Conservation (phyloP, 805 yeast genomes). For the Cyberlindnera euphorbiae region DNA sequence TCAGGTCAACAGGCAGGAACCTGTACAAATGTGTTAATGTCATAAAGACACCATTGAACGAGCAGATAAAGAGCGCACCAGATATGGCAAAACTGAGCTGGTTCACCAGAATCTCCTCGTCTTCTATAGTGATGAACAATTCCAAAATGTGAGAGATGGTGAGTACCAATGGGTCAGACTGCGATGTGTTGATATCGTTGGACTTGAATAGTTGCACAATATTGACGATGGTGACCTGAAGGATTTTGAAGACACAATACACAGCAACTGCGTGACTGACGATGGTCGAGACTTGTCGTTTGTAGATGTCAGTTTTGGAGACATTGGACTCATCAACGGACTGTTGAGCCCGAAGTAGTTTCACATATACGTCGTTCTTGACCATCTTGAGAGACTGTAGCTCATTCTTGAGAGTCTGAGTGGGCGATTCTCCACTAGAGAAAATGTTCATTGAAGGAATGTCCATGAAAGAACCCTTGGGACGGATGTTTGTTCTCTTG, state of each 20-base stretch:
- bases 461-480: constrained; percentile 23
- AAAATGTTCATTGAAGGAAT: constrained; percentile 11
- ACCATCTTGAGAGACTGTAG: constrained; percentile 19
- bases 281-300: constrained; percentile 1
- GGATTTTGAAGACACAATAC: constrained; percentile 34
- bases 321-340: not conserved
- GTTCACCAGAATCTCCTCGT: constrained; percentile 32
- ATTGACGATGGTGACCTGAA: constrained; percentile 27
- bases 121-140: constrained; percentile 29
- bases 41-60: constrained; percentile 58
- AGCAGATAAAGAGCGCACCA: constrained; percentile 53
- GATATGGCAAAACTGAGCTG: constrained; percentile 47
- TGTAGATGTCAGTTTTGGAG: not conserved
- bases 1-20: constrained; percentile 33
- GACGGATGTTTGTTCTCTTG: constrained; percentile 18
- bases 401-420: constrained; percentile 11
- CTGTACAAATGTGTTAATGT: constrained; percentile 52
- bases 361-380: constrained; percentile 22
- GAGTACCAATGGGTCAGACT: constrained; percentile 35
- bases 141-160: constrained; percentile 32
- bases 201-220: constrained; percentile 23
- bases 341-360: constrained; percentile 16
- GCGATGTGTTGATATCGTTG: constrained; percentile 9
- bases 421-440: not conserved
- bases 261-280: constrained; percentile 20